Base-by-base conservation (phyloP, 2,329 filamentous ascomycete genomes). In the Fusarium lateritium region DNA sequence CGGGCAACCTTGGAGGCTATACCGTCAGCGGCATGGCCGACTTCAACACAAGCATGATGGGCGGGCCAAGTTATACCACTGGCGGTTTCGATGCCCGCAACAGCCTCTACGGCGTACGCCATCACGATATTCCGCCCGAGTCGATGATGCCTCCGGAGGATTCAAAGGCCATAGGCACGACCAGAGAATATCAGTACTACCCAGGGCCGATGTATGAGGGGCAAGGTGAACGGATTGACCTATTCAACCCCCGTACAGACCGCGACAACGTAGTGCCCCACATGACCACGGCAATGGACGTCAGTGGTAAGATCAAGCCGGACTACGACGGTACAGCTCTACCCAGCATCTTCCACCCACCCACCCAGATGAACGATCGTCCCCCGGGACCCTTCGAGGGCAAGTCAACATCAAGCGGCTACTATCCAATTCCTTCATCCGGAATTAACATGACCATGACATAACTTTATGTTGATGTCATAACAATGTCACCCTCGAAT, bases 181-280 rank as follows among this genome's bases (percentile, higher is more conserved):
- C 81, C 15, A 87, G 86, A 65, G 83, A 81, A 0, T 89, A 88
- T 62, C 83, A 86, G 58, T 88, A 89, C 69, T 88, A 84, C 66
- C 84, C 85, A 1, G 79, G 79, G 0, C 70, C 84, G 4, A 81
- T 87, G 47, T 88, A 86, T 69, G 85, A 88, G 47, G 77, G 77
- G 21, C 78, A 81, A 5, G 76, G 79, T 28, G 83, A 86, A 47
- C 76, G 81, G 2, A 81, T 88, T 21, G 86, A 88, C 57, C 79
- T 88, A 75, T 88, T 85, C 70, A 77, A 79, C 73, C 71, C 78
- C 69, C 75, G 80, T 74, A 70, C 72, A 54, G 73, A 79, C 11
- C 72, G 78, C 3, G 80, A 83, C 26, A 75, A 77, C 9, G 56
- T 75, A 36, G 62, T 79, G 6, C 72, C 79, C 7, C 79, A 79